Evolutionary conservation across 192 early-diverging fungal genomes (phyloP), one percentile per base, ranked within the genome.

Genomic region (Podila clonocystis): DNA sequence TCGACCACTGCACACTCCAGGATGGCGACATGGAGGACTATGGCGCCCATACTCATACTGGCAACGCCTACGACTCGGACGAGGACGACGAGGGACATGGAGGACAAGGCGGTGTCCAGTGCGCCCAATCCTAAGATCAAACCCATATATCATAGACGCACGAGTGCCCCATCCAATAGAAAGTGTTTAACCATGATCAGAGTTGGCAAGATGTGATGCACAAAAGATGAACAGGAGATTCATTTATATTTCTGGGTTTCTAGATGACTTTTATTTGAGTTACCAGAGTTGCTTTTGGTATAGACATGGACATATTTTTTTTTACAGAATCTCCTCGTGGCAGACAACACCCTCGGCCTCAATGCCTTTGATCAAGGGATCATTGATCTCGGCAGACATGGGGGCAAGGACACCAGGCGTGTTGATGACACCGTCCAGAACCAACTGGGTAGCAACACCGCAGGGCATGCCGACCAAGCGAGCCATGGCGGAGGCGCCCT

Each of bases 381-480:
- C 85, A 78, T 95, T 95, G 73, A 98, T 91, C 8, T 97, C 97
- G 19, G 88, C 82, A 8, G 89, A 88, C 94, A 97, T 96, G 29
- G 98, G 98, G 24, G 95, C 96, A 74, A 99, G 82, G 24, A 99
- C 93, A 72, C 98, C 98, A 59, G 83, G 93, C n/a, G 83, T 83
- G 29, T 79, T 89, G 77, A 94, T 80, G 57, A 86, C 84, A 26
- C 97, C 97, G 76, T 97, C 92, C 66, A 99, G 86, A 11, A 99
- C 90, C 79, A 98, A 84, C 86, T 98, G 93, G 15, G 91, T 91
- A 31, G 95, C 96, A 89, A 99, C 96, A 79, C 95, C 98, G 62
- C 96, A 97, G 38, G 98, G 98, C 24, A 96, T 90, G 68, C 98
- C 98, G 48, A 99, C 98, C 30, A 96, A 95, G 75, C 91, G 96